Evolutionary conservation across 805 yeast genomes (phyloP), one percentile per base, ranked within the genome.

Genomic region (Candida chilensis): DNA sequence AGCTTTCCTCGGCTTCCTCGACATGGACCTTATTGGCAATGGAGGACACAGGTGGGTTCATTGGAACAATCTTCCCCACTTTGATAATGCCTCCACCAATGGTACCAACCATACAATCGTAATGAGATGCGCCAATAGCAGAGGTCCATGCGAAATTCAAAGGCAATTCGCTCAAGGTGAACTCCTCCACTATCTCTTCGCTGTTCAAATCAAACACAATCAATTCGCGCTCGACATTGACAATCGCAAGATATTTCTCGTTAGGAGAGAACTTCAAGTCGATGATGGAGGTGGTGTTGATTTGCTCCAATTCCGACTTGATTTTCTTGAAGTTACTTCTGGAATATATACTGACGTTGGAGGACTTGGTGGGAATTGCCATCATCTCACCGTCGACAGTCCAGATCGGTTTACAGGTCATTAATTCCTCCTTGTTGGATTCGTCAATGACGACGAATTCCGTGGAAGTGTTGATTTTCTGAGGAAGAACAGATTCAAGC

Each of bases 331-430:
- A 66, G 33, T 62, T 48, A 15, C 50, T 42, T 32, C 72, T 50
- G 32, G 56, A 50, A 32, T 55, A 74, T 0, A 72, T 59, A 30
- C 62, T 63, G 28, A 79, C 61, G 3, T 63, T 54, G 27, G 61
- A 56, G 14, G 64, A 55, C 21, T 60, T 55, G 5, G 79, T 58
- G 2, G 94, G 87, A 13, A 84, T 44, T 2, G 87, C 85, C 28
- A 86, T 59, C n/a, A 60, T 50, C 31, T 71, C 71, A 12, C 94
- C 94, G 31, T 67, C 62, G 2, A 80, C 71, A 33, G 75, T 71
- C 95, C 95, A 86, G 21, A 68, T 71, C 2, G 75, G 65, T 25
- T 67, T 67, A 0, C 83, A 65, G 16, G 77, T 54, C 1, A 70
- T 47, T 26, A 70, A 52, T 42, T 58, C 67, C 3, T 60, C 67